Evolutionary conservation across 495 filamentous ascomycete genomes (phyloP).

Genomic region (Aspergillus affinis): DNA sequence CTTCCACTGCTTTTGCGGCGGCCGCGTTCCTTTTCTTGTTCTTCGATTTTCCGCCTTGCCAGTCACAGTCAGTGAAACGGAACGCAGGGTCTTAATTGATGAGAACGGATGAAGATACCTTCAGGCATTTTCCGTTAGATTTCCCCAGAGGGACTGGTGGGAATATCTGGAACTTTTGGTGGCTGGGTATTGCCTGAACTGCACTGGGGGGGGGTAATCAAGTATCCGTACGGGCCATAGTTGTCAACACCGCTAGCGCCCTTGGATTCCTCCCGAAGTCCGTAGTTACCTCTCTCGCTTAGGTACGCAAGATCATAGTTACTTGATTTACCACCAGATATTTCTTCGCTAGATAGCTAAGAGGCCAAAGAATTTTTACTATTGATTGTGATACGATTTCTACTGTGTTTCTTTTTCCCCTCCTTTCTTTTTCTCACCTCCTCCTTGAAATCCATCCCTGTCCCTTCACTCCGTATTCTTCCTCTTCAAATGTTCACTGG

Average conservation of each 20-base stretch:
- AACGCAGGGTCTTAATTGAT: constrained; percentile 10
- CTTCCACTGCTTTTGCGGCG: constrained; percentile 39
- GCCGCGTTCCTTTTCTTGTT: constrained; percentile 71
- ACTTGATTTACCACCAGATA: neutral
- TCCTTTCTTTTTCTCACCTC: neutral
- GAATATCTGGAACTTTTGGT: neutral
- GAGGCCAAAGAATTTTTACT: neutral
- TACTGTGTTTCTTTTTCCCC: too few species aligned
- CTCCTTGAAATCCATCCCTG: neutral
- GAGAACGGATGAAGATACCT: constrained; percentile 13
- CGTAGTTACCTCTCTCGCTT: constrained; percentile 18
- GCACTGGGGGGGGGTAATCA: neutral
- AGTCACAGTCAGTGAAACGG: constrained; percentile 14
- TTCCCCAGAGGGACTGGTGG: neutral
- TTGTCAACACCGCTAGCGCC: constrained; percentile 46
- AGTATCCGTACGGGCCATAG: constrained; percentile 20
- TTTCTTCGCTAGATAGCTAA: neutral
- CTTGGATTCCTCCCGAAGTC: constrained; percentile 11
- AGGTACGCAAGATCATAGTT: constrained; percentile 10
- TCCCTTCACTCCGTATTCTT: neutral
- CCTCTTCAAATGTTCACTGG: neutral
- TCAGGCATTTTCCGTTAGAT: constrained; percentile 34
- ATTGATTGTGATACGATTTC: neutral
- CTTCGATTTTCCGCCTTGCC: constrained; percentile 60
- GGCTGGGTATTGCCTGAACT: neutral